Base-by-base conservation (phyloP, 306 rosid genomes). In the Prunus dulcis region DNA sequence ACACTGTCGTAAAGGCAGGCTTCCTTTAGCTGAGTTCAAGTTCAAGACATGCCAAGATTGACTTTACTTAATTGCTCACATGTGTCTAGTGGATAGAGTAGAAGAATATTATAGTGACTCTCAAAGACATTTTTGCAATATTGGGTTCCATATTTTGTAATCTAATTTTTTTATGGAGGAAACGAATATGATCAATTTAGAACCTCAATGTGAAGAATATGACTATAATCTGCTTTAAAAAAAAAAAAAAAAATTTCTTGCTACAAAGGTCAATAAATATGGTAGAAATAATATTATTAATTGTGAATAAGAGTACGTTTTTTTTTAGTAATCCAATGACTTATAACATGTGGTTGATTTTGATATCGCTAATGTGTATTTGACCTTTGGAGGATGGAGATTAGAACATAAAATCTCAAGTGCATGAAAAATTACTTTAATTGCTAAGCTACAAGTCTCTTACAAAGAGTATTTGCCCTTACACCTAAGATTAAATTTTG, bases 1-100 rank as follows among this genome's bases (percentile, higher is more conserved):
- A 87, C 76, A 85, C 71, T 32, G 86, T 78, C 22, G 84, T 81
- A 5, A 81, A 83, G 20, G 86, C 82, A 15, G 78, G 79, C 89
- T 28, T 85, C 28, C 13, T 61, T 18, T 46, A 43, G 41, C 1
- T 25, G 32, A 15, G 51, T 12, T 25, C 11, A 6, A 22, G 7
- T 27, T 61, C 1, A 30, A 0, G 12, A 50, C 15, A 28, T 56
- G 64, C 67, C 46, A 27, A 13, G 63, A 17, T 51, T 32, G 72
- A 75, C 79, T 49, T 2, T 57, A 6, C 63, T 57, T 57, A 57
- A 56, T 56, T 1, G 43, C 43, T 38, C 9, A 38, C 9, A 38
- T 1, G 52, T 49, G 12, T 49, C 5, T 49, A 4, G 53, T 61
- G n/a, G 18, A 30, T 34, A 30, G 20, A 13, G 2, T 20, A 22